Evolutionary conservation across 2,329 filamentous ascomycete species (phyloP), one percentile per base, ranked within the genome.

Genomic region (Fusarium concolor): DNA sequence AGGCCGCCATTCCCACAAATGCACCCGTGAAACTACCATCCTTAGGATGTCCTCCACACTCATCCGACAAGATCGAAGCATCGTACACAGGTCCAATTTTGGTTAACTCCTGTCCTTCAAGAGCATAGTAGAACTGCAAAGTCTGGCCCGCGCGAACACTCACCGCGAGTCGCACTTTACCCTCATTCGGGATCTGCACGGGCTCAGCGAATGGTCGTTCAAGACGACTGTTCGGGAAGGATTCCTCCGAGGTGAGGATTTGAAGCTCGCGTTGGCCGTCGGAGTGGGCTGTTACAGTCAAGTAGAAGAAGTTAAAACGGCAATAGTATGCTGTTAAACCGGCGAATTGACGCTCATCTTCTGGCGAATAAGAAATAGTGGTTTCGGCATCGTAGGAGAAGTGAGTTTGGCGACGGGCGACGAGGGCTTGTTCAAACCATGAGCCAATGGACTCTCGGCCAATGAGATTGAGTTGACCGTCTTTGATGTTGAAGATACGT

Each of bases 11-110:
- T 0, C 86, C 86, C 1, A 87, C 83, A 77, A 88, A 88, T 1
- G 87, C 86, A 1, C 87, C 87, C 1, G 87, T 90, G 65, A 90
- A 90, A 74, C 87, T 90, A 2, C 87, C 87, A 65, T 89, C 86
- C 4, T 79, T 82, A 62, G 85, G 82, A 63, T 89, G 87, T 0
- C 87, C 87, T 11, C 87, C 87, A 58, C 87, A 90, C 77, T 90
- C 88, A 68, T 90, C 88, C 12, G 83, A 86, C 10, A 90, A 62
- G 15, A 89, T 84, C 9, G 85, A 86, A 0, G 87, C 87, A 68
- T 90, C 86, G 43, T 84, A 84, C 2, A 86, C 83, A 0, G 84
- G 85, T 0, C 87, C 87, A 47, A 89, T 79, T 62, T 81, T 76
- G 71, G 80, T 79, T 61, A 87, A 63, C 26, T 80, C 68, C 12